These are phyloP conservation scores for Scolecobasidium constrictum DNA, from an alignment of 2,329 filamentous ascomycete species.

Conservation along the genomic window DNA sequence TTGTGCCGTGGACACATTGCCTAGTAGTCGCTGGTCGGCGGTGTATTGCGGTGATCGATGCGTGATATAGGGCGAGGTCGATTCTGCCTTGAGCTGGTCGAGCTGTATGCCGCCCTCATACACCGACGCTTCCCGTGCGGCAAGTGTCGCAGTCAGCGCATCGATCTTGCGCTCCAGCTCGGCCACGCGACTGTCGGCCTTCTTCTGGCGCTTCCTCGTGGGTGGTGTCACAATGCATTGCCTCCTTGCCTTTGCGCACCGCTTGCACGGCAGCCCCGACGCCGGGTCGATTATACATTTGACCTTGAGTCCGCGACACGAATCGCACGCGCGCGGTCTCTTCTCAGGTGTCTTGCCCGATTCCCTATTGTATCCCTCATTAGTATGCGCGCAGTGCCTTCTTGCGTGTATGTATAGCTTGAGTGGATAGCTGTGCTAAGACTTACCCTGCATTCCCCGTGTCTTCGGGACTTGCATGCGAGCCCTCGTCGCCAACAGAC, in stretches of 20 bases:
- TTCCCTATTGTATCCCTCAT: too few species aligned
- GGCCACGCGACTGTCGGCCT: conserved; percentile 78
- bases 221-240: conserved; percentile 67
- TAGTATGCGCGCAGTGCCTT: too few species aligned
- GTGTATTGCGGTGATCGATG: conserved; percentile 5
- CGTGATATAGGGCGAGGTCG: conserved; percentile 4
- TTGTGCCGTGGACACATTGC: not conserved
- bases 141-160: conserved; percentile 68
- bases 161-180: conserved; percentile 92
- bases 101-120: not conserved
- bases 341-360: conserved; percentile 29
- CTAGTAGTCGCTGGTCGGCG: conserved; percentile 5
- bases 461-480: not conserved
- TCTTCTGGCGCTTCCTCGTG: conserved; percentile 74
- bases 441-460: not conserved
- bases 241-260: conserved; percentile 72
- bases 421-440: too few species aligned
- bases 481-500: not conserved
- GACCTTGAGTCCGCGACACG: conserved; percentile 58
- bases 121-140: conserved; percentile 1
- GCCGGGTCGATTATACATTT: conserved; percentile 11
- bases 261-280: conserved; percentile 52
- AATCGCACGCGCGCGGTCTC: conserved; percentile 62
- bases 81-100: not conserved
- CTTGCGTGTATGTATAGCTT: too few species aligned